Base-by-base conservation (phyloP, 129 eudicot genomes). In the Smallanthus sonchifolius region DNA sequence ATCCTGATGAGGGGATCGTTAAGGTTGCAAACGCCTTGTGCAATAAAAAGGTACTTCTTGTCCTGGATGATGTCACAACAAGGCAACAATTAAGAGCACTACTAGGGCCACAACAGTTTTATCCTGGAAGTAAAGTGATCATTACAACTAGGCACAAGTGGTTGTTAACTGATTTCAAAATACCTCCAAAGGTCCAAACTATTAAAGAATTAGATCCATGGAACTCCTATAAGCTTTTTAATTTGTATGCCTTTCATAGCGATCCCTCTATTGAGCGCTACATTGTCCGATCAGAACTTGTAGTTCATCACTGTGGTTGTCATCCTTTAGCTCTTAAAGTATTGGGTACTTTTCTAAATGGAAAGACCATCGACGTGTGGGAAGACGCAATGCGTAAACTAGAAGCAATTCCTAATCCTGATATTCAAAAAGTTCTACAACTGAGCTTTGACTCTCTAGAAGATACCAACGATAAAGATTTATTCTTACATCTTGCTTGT, bases 301-400 rank as follows among this genome's bases (percentile, higher is more conserved):
- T 78, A 43, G 49, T 35, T 17, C 40, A 64, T 6, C 75, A 61
- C 10, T 83, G 86, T 65, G 14, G 43, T 15, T 83, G 81, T 39
- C 65, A 74, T 69, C 86, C 86, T 15, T 78, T 82, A 60, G 86
- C 83, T 51, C 83, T 77, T 30, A 14, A 59, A 69, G 76, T 78
- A 37, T 36, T 70, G 39, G 75, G 75, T 19, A 37, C 75, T 3
- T 17, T 4, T 37, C 7, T 71, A 51, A 2, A 38, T 63, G 80
- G 77, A 11, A 79, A 64, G 56, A 36, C 30, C 10, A 8, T 28
- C 7, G 70, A 37, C 10, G 44, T 68, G 8, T 83, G 86, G 86
- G 56, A 43, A 45, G 61, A 59, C 28, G 56, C 68, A 43, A 24
- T 54, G 16, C 30, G 67, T 55, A 70, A 75, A 45, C 39, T 83